Base-by-base conservation (phyloP, 129 eudicot species). In the Chrysanthemum makinoi region DNA sequence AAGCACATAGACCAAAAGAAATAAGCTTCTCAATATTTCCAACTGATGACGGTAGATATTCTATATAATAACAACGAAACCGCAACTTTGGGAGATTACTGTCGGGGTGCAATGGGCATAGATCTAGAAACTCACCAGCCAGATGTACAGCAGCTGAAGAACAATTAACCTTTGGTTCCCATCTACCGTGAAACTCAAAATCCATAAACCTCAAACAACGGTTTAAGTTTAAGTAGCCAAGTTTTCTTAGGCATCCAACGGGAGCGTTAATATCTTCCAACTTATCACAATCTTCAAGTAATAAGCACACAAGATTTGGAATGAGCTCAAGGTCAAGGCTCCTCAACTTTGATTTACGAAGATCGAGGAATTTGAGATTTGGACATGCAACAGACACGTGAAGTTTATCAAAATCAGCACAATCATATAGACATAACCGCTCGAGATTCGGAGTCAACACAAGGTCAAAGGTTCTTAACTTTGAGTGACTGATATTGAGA, bases 11-110 rank as follows among this genome's bases (percentile, higher is more conserved):
- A 43, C 69, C 69, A 39, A 65, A n/a, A 9, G 54, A 65, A 44
- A 65, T 10, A 65, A 65, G 69, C 69, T 65, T 65, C 55, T 43
- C 69, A 11, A 65, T 49, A 64, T 43, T 35, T 64, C 68, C 51
- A 39, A 10, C 3, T 3, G 68, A 2, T 39, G 28, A 16, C 15
- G 28, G 2, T n/a, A n/a, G 13, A 33, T 4, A 1, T 39, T 39
- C 68, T 5, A 2, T 0, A 64, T 64, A 64, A n/a, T 0, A 0
- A 64, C 68, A 64, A 15, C 0, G 1, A 35, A 64, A 64, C 51
- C 4, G 68, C 35, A 63, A 64, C 52, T 43, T 64, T 17, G 30
- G 16, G 15, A 17, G 46, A 16, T 64, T 39, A 64, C 5, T 64
- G 28, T 17, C 1, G 7, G 52, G 26, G 16, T 64, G 52, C 30